A percentile compares a stretch with the other conserved stretches of the same genome.
These are phyloP conservation scores for Auxenochlorella pyrenoidosa DNA, from an alignment of 139 green algal genomes.

Conservation along the genomic window DNA sequence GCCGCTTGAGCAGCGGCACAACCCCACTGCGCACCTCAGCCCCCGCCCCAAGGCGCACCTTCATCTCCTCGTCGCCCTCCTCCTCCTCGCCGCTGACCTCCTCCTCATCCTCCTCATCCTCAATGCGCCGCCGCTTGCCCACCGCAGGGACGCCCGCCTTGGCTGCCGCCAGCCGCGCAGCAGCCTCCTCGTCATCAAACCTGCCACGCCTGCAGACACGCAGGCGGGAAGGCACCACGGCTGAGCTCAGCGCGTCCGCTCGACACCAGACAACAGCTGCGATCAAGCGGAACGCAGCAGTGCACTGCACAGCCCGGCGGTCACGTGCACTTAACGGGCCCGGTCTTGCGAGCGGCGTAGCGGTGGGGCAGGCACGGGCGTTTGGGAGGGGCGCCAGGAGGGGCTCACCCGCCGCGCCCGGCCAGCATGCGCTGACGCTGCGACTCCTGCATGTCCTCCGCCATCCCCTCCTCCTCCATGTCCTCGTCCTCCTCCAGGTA, in stretches of 20 bases:
- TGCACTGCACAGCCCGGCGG: no score
- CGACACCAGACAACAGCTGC: no score
- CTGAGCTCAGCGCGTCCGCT: no score
- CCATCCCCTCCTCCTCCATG: slow-evolving; percentile 42
- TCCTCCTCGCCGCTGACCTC: slow-evolving; percentile 29
- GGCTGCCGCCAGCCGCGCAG: slow-evolving; percentile 41
- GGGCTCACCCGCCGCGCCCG: not conserved
- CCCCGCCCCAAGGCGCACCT: not conserved
- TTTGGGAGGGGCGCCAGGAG: no score
- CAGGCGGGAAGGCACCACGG: no score
- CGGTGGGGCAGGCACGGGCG: no score
- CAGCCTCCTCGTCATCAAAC: slow-evolving; percentile 46
- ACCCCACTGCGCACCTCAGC: no score
- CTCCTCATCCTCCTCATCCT: slow-evolving; percentile 31
- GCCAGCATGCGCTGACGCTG: slow-evolving; percentile 34
- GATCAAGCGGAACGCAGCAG: no score
- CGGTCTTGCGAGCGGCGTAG: no score
- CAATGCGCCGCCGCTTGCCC: slow-evolving; percentile 22
- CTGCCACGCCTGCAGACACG: not conserved
- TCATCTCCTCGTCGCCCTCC: slow-evolving; percentile 28
- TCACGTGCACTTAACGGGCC: no score
- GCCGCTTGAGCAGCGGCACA: no score
- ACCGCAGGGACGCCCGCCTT: slow-evolving; percentile 31
- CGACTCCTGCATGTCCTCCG: slow-evolving; percentile 31
- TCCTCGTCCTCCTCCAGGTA: slow-evolving; percentile 75